Percentiles rank a stretch among this genome's conserved stretches.
Evolutionary conservation across 805 yeast species (phyloP).

Genomic region (Kazachstania viticola): DNA sequence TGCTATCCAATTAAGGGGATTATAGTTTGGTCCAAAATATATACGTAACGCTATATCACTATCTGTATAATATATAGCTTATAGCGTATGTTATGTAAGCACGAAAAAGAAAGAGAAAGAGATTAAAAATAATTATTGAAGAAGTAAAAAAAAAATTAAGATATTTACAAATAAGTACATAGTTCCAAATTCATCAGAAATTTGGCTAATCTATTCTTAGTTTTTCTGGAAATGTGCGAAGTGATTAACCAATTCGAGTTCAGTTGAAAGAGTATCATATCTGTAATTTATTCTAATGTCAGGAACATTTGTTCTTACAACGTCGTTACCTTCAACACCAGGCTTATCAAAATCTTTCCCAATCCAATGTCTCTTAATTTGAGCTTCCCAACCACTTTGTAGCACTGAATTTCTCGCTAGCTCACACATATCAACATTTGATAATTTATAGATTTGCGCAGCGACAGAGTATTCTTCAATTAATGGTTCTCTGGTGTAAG

Average conservation of each 20-base stretch:
- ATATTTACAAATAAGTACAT: too few species aligned
- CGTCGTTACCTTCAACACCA: constrained; percentile 75
- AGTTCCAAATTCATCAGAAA: too few species aligned
- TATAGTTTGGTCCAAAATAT: constrained; percentile 2
- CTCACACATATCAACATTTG: constrained; percentile 95
- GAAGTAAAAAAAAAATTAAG: too few species aligned
- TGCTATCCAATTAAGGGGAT: constrained; percentile 40
- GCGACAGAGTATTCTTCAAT: constrained; percentile 98
- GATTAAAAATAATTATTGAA: too few species aligned
- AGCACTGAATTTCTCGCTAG: constrained; percentile 83
- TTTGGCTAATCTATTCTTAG: too few species aligned
- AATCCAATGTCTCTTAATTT: constrained; percentile 83
- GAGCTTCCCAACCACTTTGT: constrained; percentile 90
- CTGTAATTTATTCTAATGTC: constrained; percentile 76
- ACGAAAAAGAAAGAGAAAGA: too few species aligned
- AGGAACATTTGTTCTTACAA: constrained; percentile 93
- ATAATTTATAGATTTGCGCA: constrained; percentile 89
- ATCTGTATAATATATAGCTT: too few species aligned
- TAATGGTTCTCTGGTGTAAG: constrained; percentile 92
- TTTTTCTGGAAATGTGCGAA: constrained; percentile 40
- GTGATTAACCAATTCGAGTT: constrained; percentile 53
- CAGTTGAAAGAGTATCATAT: constrained; percentile 64
- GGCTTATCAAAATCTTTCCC: constrained; percentile 49
- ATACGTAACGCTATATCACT: background rate
- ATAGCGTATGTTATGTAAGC: too few species aligned